A percentile compares a stretch with the other conserved stretches of the same genome.
phyloP scores from a whole-genome alignment of 768 basidiomycete genomes.

The Tubosaeta brunneosetosa region DNA sequence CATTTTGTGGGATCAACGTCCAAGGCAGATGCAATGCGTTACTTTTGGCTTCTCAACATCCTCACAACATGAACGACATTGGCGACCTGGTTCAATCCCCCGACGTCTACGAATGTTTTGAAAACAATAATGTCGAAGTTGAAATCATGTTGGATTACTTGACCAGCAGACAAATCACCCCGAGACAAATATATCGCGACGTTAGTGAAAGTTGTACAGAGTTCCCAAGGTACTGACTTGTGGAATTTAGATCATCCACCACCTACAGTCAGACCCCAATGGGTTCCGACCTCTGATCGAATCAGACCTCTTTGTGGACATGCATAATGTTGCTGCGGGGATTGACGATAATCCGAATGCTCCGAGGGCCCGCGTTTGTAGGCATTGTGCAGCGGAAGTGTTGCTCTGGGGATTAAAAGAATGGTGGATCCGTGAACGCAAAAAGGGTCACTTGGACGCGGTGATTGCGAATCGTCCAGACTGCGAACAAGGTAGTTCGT shows the following conservation, averaged over 20 bases:
- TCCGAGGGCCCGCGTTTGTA: constrained; percentile 60
- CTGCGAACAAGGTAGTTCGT: constrained; percentile 59
- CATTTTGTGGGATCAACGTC: constrained; percentile 77
- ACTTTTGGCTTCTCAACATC: constrained; percentile 55
- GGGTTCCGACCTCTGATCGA: constrained; percentile 67
- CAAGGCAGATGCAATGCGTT: constrained; percentile 67
- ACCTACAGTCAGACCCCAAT: constrained; percentile 56
- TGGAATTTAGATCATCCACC: constrained; percentile 50
- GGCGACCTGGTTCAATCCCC: constrained; percentile 74
- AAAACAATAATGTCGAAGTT: constrained; percentile 72
- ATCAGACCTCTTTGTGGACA: constrained; percentile 63
- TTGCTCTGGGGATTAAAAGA: constrained; percentile 71
- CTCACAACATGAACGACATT: constrained; percentile 62
- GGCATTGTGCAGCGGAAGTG: constrained; percentile 70
- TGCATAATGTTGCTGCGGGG: constrained; percentile 55
- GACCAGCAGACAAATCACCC: constrained; percentile 53
- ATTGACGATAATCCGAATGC: constrained; percentile 52
- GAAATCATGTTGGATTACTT: constrained; percentile 84
- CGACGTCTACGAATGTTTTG: constrained; percentile 77
- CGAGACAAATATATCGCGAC: constrained; percentile 73
- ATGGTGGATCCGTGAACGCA: constrained; percentile 80
- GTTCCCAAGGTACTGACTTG: constrained; percentile 2
- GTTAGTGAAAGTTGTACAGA: constrained; percentile 9
- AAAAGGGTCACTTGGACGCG: constrained; percentile 60
- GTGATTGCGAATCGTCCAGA: constrained; percentile 56